Percentiles rank a stretch among this genome's conserved stretches.
phyloP scores from a whole-genome alignment of 1,139 yeast genomes.

The Nadsonia starkeyi-henricii region DNA sequence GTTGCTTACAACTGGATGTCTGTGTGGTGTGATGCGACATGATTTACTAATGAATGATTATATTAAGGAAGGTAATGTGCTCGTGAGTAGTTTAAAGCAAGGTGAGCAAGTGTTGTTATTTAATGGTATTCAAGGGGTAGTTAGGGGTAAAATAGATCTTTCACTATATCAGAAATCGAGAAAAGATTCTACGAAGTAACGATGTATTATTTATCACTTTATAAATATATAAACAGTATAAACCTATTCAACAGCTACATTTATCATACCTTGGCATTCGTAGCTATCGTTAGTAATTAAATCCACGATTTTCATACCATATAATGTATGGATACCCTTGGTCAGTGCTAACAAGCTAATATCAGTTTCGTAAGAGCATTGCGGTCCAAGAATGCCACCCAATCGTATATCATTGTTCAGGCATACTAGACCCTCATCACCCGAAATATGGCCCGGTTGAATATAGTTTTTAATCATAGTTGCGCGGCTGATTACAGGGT shows the following conservation, averaged over 20 bases:
- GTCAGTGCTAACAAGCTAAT: constrained; percentile 47
- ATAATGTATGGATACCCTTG: constrained; percentile 50
- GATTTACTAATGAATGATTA: constrained; percentile 41
- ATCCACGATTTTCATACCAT: constrained; percentile 54
- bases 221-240: background rate
- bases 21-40: constrained; percentile 73
- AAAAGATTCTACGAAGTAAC: background rate
- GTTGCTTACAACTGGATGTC: constrained; percentile 56
- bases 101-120: constrained; percentile 63
- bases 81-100: constrained; percentile 30
- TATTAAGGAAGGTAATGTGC: constrained; percentile 42
- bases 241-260: constrained; percentile 41
- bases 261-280: constrained; percentile 58
- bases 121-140: constrained; percentile 43
- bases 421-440: constrained; percentile 33
- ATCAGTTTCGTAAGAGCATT: constrained; percentile 50
- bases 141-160: constrained; percentile 1
- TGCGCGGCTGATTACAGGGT: constrained; percentile 11
- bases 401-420: constrained; percentile 52
- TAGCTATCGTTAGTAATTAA: constrained; percentile 51
- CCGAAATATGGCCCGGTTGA: constrained; percentile 19
- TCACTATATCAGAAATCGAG: background rate
- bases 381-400: constrained; percentile 44
- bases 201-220: background rate
- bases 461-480: constrained; percentile 22